Conservation (phyloP, 345 rosid genomes). For the Heritiera littoralis region DNA sequence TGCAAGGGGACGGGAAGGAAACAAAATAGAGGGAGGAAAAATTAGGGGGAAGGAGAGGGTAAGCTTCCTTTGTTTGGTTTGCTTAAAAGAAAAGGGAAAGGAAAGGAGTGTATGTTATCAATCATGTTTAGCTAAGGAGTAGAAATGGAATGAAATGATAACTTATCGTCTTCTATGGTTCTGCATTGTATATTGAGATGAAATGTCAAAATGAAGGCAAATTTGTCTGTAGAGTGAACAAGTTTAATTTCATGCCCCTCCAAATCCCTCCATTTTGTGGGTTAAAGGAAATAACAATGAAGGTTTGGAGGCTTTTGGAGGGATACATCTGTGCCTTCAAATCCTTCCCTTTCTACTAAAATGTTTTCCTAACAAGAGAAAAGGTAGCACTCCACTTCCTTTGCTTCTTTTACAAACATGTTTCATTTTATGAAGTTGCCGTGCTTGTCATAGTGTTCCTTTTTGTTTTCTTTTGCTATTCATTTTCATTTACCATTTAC, state of each 20-base stretch:
- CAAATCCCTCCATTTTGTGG: not conserved
- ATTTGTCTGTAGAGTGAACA: not conserved
- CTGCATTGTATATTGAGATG: not conserved
- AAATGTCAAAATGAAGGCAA: not conserved
- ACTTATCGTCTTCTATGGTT: not conserved
- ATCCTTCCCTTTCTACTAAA: not conserved
- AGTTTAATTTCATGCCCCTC: not conserved
- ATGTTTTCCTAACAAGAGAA: not conserved
- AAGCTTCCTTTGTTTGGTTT: not conserved
- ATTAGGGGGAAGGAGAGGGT: not conserved
- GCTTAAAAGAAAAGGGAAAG: not conserved
- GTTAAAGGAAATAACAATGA: not conserved
- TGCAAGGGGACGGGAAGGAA: not conserved
- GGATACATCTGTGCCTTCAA: not conserved
- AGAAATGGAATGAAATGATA: not conserved
- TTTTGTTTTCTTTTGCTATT: slow-evolving; percentile 15
- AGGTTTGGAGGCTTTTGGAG: slow-evolving; percentile 5
- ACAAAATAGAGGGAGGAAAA: not conserved
- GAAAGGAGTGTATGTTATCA: not conserved
- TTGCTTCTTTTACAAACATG: not conserved
- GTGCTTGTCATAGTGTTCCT: not conserved
- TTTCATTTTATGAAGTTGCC: slow-evolving; percentile 8
- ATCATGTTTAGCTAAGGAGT: not conserved
- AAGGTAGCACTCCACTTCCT: not conserved
- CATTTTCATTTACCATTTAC: not conserved